A percentile compares a stretch with the other conserved stretches of the same genome.
Conservation (phyloP, 345 rosid species). For the Alliaria petiolata region DNA sequence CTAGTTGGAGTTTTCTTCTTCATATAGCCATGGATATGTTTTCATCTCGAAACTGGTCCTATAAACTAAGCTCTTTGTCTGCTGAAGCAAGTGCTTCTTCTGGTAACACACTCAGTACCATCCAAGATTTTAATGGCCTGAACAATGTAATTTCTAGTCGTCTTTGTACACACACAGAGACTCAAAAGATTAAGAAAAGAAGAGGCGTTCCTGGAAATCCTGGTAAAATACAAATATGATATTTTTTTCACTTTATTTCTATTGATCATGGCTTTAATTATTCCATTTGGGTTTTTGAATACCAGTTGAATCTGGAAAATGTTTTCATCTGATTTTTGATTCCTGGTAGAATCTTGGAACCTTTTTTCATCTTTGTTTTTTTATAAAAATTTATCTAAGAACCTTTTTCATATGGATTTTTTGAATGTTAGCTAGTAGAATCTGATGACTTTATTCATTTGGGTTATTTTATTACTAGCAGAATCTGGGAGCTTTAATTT, state of each 20-base stretch:
- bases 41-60: constrained; percentile 58
- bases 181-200: constrained; percentile 65
- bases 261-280: background rate
- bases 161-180: constrained; percentile 34
- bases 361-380: too few relatives aligned
- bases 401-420: background rate
- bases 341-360: background rate
- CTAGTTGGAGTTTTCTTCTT: constrained; percentile 44
- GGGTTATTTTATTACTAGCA: background rate
- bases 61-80: constrained; percentile 54
- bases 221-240: constrained; percentile 39
- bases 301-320: background rate
- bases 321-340: background rate
- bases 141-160: constrained; percentile 37
- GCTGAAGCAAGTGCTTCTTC: constrained; percentile 70
- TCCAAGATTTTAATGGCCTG: constrained; percentile 47
- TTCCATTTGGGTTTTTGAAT: background rate
- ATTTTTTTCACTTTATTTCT: background rate
- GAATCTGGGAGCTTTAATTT: background rate
- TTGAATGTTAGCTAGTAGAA: background rate
- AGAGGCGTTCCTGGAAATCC: constrained; percentile 93
- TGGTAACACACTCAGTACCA: constrained; percentile 37
- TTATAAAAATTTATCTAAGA: background rate
- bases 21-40: constrained; percentile 41
- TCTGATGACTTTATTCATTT: background rate